Conservation (phyloP, 2,329 filamentous ascomycete species). For the Cladophialophora immunda region DNA sequence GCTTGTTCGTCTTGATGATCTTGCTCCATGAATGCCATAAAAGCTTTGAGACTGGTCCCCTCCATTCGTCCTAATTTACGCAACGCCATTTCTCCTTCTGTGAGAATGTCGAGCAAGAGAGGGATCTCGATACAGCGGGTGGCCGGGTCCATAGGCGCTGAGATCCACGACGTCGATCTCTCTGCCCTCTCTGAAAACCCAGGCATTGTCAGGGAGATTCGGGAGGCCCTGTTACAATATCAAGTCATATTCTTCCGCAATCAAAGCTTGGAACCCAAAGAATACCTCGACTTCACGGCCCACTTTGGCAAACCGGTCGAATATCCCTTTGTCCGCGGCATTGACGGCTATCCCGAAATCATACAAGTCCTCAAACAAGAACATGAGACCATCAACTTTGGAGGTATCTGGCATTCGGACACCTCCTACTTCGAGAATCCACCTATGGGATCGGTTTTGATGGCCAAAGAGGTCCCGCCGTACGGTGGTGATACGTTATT, state of each 20-base stretch:
- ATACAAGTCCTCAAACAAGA: slow-evolving; percentile 39
- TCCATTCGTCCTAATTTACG: not conserved
- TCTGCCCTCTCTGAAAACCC: slow-evolving; percentile 30
- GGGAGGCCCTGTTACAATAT: slow-evolving; percentile 36
- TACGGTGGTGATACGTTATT: slow-evolving; percentile 47
- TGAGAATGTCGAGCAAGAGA: slow-evolving; percentile 16
- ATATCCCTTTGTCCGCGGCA: slow-evolving; percentile 39
- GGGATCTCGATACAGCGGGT: slow-evolving; percentile 34
- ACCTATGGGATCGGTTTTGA: slow-evolving; percentile 37
- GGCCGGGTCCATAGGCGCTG: slow-evolving; percentile 37
- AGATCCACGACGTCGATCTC: slow-evolving; percentile 37
- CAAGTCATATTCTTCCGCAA: slow-evolving; percentile 40
- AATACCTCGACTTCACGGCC: slow-evolving; percentile 33
- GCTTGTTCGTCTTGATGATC: not conserved
- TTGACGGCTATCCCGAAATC: slow-evolving; percentile 36
- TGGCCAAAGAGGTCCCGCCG: slow-evolving; percentile 39
- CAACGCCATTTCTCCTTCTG: not conserved
- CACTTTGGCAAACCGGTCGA: slow-evolving; percentile 38
- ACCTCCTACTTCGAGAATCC: slow-evolving; percentile 37
- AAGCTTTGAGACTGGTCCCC: not conserved
- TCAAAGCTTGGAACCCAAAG: slow-evolving; percentile 31
- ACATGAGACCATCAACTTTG: slow-evolving; percentile 39
- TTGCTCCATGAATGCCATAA: not conserved
- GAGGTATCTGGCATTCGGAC: slow-evolving; percentile 40
- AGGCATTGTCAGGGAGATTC: slow-evolving; percentile 34